Percentiles rank a stretch among this genome's conserved stretches.
phyloP scores from a whole-genome alignment of 352 stramenopile genomes.

The Blastocystis sp. region DNA sequence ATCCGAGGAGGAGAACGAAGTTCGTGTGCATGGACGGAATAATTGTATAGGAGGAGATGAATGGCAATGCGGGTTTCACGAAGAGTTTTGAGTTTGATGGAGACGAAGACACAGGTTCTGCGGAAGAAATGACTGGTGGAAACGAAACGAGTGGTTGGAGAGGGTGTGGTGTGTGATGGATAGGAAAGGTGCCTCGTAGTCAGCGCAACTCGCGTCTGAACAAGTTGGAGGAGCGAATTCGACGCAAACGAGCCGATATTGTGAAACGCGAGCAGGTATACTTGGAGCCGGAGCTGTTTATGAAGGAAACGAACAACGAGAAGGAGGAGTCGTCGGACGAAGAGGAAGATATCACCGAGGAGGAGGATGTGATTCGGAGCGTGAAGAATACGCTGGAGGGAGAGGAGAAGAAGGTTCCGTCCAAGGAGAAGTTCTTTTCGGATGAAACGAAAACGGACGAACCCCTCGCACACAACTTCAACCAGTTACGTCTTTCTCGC shows the following conservation, averaged over 20 bases:
- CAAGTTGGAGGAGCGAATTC: slow-evolving; percentile 65
- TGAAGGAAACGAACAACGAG: slow-evolving; percentile 65
- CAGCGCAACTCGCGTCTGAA: slow-evolving; percentile 74
- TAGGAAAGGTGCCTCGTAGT: slow-evolving; percentile 42
- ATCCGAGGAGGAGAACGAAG: slow-evolving; percentile 63
- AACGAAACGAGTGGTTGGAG: background rate
- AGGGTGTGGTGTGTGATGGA: background rate
- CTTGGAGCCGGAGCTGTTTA: background rate
- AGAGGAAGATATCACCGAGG: slow-evolving; percentile 53
- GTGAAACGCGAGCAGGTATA: slow-evolving; percentile 69
- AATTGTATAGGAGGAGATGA: background rate
- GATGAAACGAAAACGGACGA: slow-evolving; percentile 60
- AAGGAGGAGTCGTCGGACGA: slow-evolving; percentile 61
- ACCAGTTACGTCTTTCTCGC: slow-evolving; percentile 86
- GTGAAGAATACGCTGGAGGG: slow-evolving; percentile 58
- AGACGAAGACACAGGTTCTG: slow-evolving; percentile 61
- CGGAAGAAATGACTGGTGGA: slow-evolving; percentile 22
- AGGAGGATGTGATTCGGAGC: slow-evolving; percentile 60
- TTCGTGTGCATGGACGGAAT: slow-evolving; percentile 61
- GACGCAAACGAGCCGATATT: slow-evolving; percentile 71
- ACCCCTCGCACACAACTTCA: slow-evolving; percentile 73
- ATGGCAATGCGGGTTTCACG: slow-evolving; percentile 65
- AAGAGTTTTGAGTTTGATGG: slow-evolving; percentile 72
- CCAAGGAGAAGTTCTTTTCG: slow-evolving; percentile 55
- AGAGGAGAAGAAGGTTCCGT: slow-evolving; percentile 55